Evolutionary conservation across 768 basidiomycete genomes (phyloP).

Genomic region (Phlebiopsis gigantea): DNA sequence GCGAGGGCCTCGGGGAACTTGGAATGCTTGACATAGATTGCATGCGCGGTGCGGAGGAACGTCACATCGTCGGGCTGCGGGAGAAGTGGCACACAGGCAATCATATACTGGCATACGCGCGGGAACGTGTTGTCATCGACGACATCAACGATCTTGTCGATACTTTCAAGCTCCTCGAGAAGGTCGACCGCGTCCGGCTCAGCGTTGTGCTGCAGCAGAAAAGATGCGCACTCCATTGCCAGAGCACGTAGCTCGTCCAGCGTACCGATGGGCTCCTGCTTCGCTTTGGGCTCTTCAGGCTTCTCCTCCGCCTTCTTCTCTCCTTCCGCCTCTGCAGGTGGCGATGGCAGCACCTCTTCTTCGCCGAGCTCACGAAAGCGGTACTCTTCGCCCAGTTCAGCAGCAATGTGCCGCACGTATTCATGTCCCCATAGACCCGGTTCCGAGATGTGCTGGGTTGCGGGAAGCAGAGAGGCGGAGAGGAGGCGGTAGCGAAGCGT

Average conservation of each 20-base stretch:
- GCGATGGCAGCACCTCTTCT: conserved; percentile 21
- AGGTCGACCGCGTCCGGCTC: conserved; percentile 98
- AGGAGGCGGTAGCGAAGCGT: conserved; percentile 91
- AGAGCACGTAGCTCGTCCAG: conserved; percentile 72
- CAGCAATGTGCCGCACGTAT: conserved; percentile 94
- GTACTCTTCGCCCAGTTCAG: conserved; percentile 95
- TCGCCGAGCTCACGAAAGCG: conserved; percentile 58
- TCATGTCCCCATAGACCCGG: conserved; percentile 99
- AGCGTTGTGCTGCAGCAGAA: conserved; percentile 90
- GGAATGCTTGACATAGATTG: conserved; percentile 80
- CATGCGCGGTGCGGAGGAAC: conserved; percentile 85
- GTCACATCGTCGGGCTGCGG: conserved; percentile 88
- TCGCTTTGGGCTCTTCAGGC: conserved; percentile 26
- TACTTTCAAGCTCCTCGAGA: conserved; percentile 88
- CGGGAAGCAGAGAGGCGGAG: conserved; percentile 62
- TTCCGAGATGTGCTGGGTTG: conserved; percentile 66
- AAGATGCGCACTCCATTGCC: conserved; percentile 80
- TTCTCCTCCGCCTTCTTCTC: conserved; percentile 13
- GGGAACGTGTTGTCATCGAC: conserved; percentile 85
- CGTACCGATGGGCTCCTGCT: conserved; percentile 45
- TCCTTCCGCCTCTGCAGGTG: not conserved
- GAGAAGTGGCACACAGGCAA: conserved; percentile 87
- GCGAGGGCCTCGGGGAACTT: conserved; percentile 90
- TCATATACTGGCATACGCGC: conserved; percentile 95
- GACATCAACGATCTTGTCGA: conserved; percentile 67